Base-by-base conservation (phyloP, 352 stramenopile species). In the Bremia lactucae region DNA sequence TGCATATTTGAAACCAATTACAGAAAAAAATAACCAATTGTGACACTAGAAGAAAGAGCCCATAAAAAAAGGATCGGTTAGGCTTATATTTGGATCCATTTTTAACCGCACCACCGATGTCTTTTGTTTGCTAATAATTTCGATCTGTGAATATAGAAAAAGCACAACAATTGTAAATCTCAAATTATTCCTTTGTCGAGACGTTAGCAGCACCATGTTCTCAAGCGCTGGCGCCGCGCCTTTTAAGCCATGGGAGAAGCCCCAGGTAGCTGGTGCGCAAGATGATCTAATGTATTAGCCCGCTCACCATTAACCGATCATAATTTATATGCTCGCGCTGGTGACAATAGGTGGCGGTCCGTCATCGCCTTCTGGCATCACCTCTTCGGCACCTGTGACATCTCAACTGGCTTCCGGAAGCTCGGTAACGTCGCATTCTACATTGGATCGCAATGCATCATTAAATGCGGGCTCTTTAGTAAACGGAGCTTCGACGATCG, bases 221-320 rank as follows among this genome's bases (percentile, higher is more conserved):
- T 55, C 42, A 18, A 42, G 28, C 44, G 34, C 31, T 15, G 28
- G 28, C 36, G 31, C 42, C 4, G 42, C 50, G 18, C 68, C 66
- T 6, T 28, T 55, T 8, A 82, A 82, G 48, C 69, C 69, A 6
- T 82, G 69, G 69, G 69, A 82, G 37, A 72, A 71, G 36, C 46
- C 44, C 9, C 42, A 46, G 9, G 33, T 46, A 6, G 31, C 40
- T 13, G 55, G 44, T 14, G 54, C 61, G 4, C 54, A 53, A 47
- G 34, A 55, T 20, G 52, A 62, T 77, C 35, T 22, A 40, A 38
- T 1, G 15, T 4, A 6, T 3, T 14, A 22, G 28, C 13, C 18
- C 20, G 6, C n/a, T 9, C 13, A 9, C 21, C 6, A 31, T 4
- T 5, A 29, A 20, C 13, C n/a, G 23, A 48, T 23, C n/a, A 36